Evolutionary conservation across 805 yeast genomes (phyloP).

Genomic region (Barnettozyma californica): DNA sequence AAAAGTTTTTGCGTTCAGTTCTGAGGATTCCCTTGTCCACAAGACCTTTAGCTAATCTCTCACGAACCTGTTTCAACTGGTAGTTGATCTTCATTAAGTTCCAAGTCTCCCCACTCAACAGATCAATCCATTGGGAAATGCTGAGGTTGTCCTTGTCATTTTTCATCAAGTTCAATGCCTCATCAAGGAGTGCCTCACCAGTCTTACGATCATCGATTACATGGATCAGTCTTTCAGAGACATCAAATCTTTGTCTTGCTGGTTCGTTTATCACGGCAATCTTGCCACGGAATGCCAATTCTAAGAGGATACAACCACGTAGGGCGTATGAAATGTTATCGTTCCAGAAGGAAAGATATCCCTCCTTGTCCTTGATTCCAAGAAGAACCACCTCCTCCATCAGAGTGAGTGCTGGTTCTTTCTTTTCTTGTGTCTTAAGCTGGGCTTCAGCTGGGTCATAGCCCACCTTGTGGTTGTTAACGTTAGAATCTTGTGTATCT

Average conservation of each 20-base stretch:
- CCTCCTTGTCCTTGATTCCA: slow-evolving; percentile 94
- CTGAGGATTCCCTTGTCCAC: slow-evolving; percentile 96
- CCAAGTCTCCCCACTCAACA: slow-evolving; percentile 96
- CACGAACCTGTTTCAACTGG: slow-evolving; percentile 96
- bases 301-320: slow-evolving; percentile 89
- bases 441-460: slow-evolving; percentile 63
- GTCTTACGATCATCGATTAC: slow-evolving; percentile 82
- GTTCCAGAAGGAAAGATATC: slow-evolving; percentile 95
- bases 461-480: slow-evolving; percentile 60
- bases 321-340: slow-evolving; percentile 95
- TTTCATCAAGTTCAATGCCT: slow-evolving; percentile 86
- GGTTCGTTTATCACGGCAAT: slow-evolving; percentile 90
- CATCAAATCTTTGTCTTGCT: slow-evolving; percentile 81
- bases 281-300: slow-evolving; percentile 85
- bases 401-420: slow-evolving; percentile 71
- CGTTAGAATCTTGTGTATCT: slow-evolving; percentile 8
- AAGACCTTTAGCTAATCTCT: slow-evolving; percentile 90
- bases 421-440: slow-evolving; percentile 29
- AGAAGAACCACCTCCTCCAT: slow-evolving; percentile 95
- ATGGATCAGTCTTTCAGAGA: slow-evolving; percentile 82
- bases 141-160: slow-evolving; percentile 71
- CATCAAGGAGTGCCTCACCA: slow-evolving; percentile 93
- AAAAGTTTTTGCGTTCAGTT: slow-evolving; percentile 92
- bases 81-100: slow-evolving; percentile 89
- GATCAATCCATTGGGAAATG: slow-evolving; percentile 89